Base-by-base conservation (phyloP, 495 filamentous ascomycete genomes). In the Trichocladium antarcticum region DNA sequence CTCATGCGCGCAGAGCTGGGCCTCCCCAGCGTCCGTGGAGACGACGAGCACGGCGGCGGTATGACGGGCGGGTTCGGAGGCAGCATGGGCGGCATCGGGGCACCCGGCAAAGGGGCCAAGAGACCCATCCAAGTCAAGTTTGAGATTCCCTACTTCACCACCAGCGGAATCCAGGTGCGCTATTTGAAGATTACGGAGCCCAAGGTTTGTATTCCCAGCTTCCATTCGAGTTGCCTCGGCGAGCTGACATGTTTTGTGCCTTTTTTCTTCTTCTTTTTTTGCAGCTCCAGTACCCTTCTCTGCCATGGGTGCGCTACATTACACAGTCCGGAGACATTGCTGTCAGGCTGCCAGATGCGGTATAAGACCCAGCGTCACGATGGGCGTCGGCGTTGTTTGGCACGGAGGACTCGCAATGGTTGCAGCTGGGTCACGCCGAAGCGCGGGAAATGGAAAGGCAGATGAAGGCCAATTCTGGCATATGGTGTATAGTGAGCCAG, bases 151-250 rank as follows among this genome's bases (percentile, higher is more conserved):
- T 99, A 99, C 67, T 99, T 99, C 64, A 99, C 92, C 7, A 99
- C 92, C 4, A 92, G 85, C 66, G 92, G 92, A 28, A 99, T 99
- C 60, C 92, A 97, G 66, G 93, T 97, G 54, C 81, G 92, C 49
- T 99, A 99, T 64, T 66, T 99, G 68, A 99, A 99, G 78, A 99
- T 99, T 58, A 97, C 93, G 49, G 92, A 99, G 69, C 93, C 92
- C 5, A 99, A 99, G 88, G 89, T 95, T 74, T 57, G 77, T 74
- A 16, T 34, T 39, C 9, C 24, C 17, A 31, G 8, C 45, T 10
- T 27, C n/a, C 9, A 15, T 35, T 9, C 32, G 16, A 37, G 2
- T 27, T 16, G 10, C 16, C 11, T 40, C 9, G 19, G 5, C 43
- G 27, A 38, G 44, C 55, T 64, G 51, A 71, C 57, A 19, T 57